Percentiles rank a stretch among this genome's conserved stretches.
phyloP scores from a whole-genome alignment of 1,284 basidiomycete species.

The Malassezia slooffiae region DNA sequence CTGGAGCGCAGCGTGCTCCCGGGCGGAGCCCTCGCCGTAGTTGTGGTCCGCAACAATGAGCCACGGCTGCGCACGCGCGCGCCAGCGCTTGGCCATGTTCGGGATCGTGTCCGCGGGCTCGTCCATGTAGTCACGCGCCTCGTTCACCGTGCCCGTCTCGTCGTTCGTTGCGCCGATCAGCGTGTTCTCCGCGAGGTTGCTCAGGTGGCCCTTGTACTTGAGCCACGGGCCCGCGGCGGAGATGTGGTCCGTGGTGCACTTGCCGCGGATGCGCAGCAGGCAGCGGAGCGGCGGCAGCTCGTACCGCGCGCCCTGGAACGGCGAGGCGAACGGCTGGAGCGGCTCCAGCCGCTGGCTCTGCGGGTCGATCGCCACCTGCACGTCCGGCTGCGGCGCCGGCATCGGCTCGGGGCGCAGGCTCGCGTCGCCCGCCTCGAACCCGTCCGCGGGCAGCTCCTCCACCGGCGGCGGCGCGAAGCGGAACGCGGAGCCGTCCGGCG shows the following conservation, averaged over 20 bases:
- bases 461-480: constrained; percentile 75
- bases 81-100: constrained; percentile 33
- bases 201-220: constrained; percentile 87
- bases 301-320: constrained; percentile 58
- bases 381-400: constrained; percentile 58
- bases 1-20: constrained; percentile 94
- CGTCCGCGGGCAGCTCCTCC: constrained; percentile 68
- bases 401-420: constrained; percentile 67
- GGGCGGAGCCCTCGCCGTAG: constrained; percentile 95
- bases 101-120: constrained; percentile 40
- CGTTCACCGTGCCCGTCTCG: constrained; percentile 49
- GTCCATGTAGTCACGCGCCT: constrained; percentile 34
- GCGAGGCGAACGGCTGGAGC: constrained; percentile 72
- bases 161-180: constrained; percentile 48
- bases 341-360: constrained; percentile 60
- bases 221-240: constrained; percentile 58
- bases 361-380: constrained; percentile 60
- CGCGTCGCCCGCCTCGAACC: constrained; percentile 68
- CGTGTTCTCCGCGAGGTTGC: constrained; percentile 92
- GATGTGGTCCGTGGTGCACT: constrained; percentile 80
- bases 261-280: constrained; percentile 81
- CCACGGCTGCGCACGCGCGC: constrained; percentile 55
- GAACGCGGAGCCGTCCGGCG: constrained; percentile 65
- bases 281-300: constrained; percentile 65
- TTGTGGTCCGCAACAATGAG: constrained; percentile 73